Percentiles rank a stretch among this genome's conserved stretches.
These are phyloP conservation scores for Chalciporus piperatoides DNA, from an alignment of 1,284 basidiomycete genomes.

Conservation along the genomic window DNA sequence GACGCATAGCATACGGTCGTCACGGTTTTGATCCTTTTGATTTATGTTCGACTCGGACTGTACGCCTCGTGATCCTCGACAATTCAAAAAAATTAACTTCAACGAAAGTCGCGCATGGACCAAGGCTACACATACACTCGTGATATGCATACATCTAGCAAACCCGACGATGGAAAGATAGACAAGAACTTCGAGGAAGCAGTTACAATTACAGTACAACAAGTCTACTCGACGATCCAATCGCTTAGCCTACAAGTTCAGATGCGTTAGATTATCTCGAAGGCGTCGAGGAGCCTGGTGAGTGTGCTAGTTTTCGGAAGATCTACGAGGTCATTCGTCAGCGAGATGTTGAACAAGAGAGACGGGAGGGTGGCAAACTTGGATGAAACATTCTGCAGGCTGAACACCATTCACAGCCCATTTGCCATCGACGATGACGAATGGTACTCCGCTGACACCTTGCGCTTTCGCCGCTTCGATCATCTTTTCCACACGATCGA, in stretches of 20 bases:
- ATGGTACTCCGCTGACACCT: conserved; percentile 76
- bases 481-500: conserved; percentile 61
- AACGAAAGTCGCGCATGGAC: too few relatives aligned
- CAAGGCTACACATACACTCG: too few relatives aligned
- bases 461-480: conserved; percentile 59
- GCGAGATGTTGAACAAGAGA: not conserved
- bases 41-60: too few relatives aligned
- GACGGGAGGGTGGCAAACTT: conserved; percentile 41
- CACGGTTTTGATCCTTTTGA: too few relatives aligned
- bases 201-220: conserved; percentile 1
- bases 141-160: too few relatives aligned
- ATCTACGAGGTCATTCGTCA: conserved; percentile 16
- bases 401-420: conserved; percentile 79
- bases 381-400: conserved; percentile 65
- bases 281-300: conserved; percentile 8
- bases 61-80: too few relatives aligned
- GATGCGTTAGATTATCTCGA: not conserved
- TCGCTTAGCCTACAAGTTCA: not conserved
- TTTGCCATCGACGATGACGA: conserved; percentile 73
- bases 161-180: too few relatives aligned
- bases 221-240: not conserved
- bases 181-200: too few relatives aligned
- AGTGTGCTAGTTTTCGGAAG: conserved; percentile 29
- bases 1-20: too few relatives aligned
- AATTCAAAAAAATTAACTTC: too few relatives aligned